phyloP scores from a whole-genome alignment of 2,329 filamentous ascomycete genomes.

The Botrytis tulipae region DNA sequence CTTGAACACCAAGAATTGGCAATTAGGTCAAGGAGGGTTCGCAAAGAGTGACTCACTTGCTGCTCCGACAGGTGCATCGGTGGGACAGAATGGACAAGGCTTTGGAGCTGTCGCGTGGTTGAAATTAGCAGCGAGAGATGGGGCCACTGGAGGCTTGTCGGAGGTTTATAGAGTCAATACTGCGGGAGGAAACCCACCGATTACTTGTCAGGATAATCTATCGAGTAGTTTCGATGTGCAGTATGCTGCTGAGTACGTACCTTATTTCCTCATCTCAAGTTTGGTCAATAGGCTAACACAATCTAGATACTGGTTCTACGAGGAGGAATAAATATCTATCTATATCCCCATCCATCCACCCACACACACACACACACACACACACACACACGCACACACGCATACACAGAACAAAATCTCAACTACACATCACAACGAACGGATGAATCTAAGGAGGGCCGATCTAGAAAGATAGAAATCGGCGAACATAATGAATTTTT shows the following conservation, averaged over 20 bases:
- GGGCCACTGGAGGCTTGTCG: slow-evolving; percentile 61
- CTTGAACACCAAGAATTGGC: slow-evolving; percentile 55
- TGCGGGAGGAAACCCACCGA: slow-evolving; percentile 73
- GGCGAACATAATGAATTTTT: background rate
- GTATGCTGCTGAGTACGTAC: slow-evolving; percentile 80
- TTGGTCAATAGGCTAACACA: slow-evolving; percentile 18
- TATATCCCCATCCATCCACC: background rate
- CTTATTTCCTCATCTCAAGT: slow-evolving; percentile 32
- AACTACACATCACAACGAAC: background rate
- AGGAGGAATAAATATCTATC: slow-evolving; percentile 8
- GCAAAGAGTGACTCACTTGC: slow-evolving; percentile 58
- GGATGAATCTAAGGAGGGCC: background rate
- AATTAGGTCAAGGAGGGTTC: slow-evolving; percentile 61
- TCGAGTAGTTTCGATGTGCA: slow-evolving; percentile 65
- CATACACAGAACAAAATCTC: background rate
- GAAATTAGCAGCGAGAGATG: slow-evolving; percentile 58
- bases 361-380: too few species aligned
- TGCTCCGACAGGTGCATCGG: slow-evolving; percentile 61
- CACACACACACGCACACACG: background rate
- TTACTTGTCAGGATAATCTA: slow-evolving; percentile 64
- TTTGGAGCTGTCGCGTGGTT: slow-evolving; percentile 78
- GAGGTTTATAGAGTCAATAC: slow-evolving; percentile 84
- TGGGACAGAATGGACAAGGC: slow-evolving; percentile 56
- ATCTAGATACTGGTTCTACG: slow-evolving; percentile 38
- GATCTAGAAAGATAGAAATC: background rate